phyloP scores from a whole-genome alignment of 2,329 filamentous ascomycete species.

The Verticillium dahliae region DNA sequence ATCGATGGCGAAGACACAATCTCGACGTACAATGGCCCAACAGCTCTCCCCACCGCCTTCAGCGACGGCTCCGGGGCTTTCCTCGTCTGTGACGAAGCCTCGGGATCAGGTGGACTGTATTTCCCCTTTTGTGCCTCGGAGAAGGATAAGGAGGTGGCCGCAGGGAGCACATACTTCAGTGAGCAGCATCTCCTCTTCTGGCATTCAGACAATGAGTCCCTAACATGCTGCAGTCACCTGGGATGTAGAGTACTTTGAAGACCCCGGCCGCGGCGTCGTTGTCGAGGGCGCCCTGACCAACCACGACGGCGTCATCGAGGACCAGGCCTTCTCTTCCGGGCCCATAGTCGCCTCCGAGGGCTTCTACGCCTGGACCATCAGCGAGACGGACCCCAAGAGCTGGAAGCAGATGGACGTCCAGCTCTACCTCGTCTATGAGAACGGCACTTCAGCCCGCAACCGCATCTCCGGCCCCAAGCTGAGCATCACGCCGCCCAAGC shows the following conservation, averaged over 20 bases:
- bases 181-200: background rate
- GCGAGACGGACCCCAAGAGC: slow-evolving; percentile 2
- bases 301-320: slow-evolving; percentile 2
- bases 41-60: slow-evolving; percentile 6
- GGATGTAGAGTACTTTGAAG: slow-evolving; percentile 10
- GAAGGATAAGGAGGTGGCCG: slow-evolving; percentile 3
- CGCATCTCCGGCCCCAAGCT: slow-evolving; percentile 8
- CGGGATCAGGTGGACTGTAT: slow-evolving; percentile 5
- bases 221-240: slow-evolving; percentile 11
- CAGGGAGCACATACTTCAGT: slow-evolving; percentile 11
- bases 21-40: slow-evolving; percentile 7
- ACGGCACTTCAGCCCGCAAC: slow-evolving; percentile 4
- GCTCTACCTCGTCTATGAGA: slow-evolving; percentile 6
- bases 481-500: slow-evolving; percentile 3
- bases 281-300: slow-evolving; percentile 9
- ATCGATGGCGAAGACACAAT: slow-evolving; percentile 8
- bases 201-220: background rate
- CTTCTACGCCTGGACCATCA: slow-evolving; percentile 10
- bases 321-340: slow-evolving; percentile 10
- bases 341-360: slow-evolving; percentile 6
- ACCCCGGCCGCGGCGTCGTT: slow-evolving; percentile 6
- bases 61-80: slow-evolving; percentile 9
- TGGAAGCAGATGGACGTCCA: slow-evolving; percentile 5
- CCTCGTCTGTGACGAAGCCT: slow-evolving; percentile 8
- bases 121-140: slow-evolving; percentile 11